Evolutionary conservation across 73 alveolate genomes (phyloP), one percentile per base, ranked within the genome.

Genomic region (Paramecium biaurelia): DNA sequence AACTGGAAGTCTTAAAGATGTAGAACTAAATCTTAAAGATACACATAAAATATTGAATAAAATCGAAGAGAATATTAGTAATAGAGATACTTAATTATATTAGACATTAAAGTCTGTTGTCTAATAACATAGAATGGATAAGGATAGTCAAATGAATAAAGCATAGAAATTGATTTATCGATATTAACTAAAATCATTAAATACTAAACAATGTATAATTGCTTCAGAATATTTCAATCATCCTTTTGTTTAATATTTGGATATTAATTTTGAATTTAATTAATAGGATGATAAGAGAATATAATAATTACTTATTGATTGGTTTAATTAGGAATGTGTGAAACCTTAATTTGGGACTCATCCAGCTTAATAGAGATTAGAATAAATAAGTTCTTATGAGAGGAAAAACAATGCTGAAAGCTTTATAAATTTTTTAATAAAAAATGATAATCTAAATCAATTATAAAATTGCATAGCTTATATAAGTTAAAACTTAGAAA

Each of bases 291-390:
- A 74, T 18, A 74, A 74, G 7, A 0, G 38, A 1, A 7, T 37
- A 6, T 41, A 37, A 74, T 28, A 28, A 74, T 37, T 74, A 6
- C 35, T 74, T 34, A 7, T 74, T n/a, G 87, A 74, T 34, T 74
- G 87, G 87, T 74, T 74, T 74, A 34, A 74, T 74, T 74, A 74
- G 32, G 87, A 74, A 74, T 74, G 87, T 74, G 18, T 37, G 8
- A 74, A 74, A 37, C 37, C 34, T 28, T 15, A 34, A 74, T 37
- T 37, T 74, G 59, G 67, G 1, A 37, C 57, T 28, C 87, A 74
- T 41, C 87, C 59, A 34, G 57, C 87, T 28, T 37, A 41, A 74
- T 74, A 37, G 18, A 34, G 87, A 34, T 35, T 34, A 37, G 87
- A 41, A 74, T 23, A 28, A 74, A 37, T 37, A 74, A 74, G 59